phyloP scores from a whole-genome alignment of 139 green algal species.

The Dunaliella primolecta region DNA sequence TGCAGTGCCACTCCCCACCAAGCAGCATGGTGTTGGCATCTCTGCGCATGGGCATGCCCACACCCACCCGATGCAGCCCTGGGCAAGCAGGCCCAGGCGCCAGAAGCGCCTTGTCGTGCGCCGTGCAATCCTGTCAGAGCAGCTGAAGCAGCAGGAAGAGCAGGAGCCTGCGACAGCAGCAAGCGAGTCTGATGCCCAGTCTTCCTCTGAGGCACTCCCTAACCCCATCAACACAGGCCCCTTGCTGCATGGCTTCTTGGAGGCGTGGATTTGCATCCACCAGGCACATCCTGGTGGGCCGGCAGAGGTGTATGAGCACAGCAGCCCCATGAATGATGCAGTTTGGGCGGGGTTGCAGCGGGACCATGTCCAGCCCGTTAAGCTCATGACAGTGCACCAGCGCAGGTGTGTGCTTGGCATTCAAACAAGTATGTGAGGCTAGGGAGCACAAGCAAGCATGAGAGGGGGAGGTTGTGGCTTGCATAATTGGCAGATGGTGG shows the following conservation, averaged over 20 bases:
- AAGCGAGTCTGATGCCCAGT: not conserved
- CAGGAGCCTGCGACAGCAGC: not conserved
- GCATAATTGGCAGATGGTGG: no score
- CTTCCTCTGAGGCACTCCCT: not conserved
- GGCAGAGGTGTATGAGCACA: not conserved
- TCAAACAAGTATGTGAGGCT: no score
- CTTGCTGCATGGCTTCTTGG: not conserved
- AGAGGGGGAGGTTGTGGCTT: no score
- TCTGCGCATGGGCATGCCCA: not conserved
- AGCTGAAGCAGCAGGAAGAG: not conserved
- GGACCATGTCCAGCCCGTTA: not conserved
- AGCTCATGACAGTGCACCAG: not conserved
- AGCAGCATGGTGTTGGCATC: not conserved
- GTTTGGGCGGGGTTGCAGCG: not conserved
- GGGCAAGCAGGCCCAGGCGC: not conserved
- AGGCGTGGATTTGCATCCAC: not conserved
- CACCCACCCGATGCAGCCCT: not conserved
- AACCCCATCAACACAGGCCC: not conserved
- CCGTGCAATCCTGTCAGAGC: not conserved
- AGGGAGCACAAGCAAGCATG: no score
- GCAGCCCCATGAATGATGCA: not conserved
- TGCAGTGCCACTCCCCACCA: no score
- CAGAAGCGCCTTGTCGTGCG: not conserved
- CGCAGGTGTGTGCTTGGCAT: not conserved
- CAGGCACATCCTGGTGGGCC: not conserved